These are phyloP conservation scores for Acmispon strigosus DNA, from an alignment of 306 rosid species.

Conservation along the genomic window DNA sequence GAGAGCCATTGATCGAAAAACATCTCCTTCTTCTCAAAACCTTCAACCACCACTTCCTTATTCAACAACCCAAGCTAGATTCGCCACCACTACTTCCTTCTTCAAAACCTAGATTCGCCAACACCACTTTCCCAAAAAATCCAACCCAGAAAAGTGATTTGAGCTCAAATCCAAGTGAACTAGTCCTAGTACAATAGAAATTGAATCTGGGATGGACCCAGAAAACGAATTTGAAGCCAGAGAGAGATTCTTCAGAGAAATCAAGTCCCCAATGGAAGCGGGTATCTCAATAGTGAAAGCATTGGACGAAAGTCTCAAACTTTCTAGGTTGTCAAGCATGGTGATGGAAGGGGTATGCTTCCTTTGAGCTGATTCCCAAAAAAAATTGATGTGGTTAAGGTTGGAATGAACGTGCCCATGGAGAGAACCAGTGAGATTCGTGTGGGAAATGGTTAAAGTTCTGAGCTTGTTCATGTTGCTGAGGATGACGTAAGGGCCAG, in stretches of 20 bases:
- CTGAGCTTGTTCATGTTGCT: conserved; percentile 61
- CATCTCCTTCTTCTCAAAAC: too few species aligned
- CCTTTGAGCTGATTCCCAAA: conserved; percentile 66
- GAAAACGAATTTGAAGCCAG: conserved; percentile 70
- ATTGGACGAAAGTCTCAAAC: conserved; percentile 63
- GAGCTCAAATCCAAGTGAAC: conserved; percentile 88
- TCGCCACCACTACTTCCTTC: too few species aligned
- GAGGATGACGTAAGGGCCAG: conserved; percentile 76
- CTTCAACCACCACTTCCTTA: too few species aligned
- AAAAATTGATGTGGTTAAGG: conserved; percentile 68
- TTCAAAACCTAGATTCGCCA: too few species aligned
- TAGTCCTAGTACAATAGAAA: conserved; percentile 57
- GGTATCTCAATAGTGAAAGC: conserved; percentile 58
- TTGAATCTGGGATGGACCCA: conserved; percentile 66
- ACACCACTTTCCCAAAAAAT: too few species aligned
- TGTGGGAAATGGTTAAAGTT: conserved; percentile 55
- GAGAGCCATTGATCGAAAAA: too few species aligned
- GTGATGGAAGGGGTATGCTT: conserved; percentile 53
- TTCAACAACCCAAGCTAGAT: too few species aligned
- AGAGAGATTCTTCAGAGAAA: conserved; percentile 52
- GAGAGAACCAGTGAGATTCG: conserved; percentile 68
- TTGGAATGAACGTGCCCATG: conserved; percentile 56
- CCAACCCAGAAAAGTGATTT: too few species aligned
- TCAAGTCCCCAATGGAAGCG: conserved; percentile 61
- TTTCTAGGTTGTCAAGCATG: conserved; percentile 50